A percentile compares a stretch with the other conserved stretches of the same genome.
These are phyloP conservation scores for Wickerhamomyces canadensis DNA, from an alignment of 805 yeast species.

Conservation along the genomic window DNA sequence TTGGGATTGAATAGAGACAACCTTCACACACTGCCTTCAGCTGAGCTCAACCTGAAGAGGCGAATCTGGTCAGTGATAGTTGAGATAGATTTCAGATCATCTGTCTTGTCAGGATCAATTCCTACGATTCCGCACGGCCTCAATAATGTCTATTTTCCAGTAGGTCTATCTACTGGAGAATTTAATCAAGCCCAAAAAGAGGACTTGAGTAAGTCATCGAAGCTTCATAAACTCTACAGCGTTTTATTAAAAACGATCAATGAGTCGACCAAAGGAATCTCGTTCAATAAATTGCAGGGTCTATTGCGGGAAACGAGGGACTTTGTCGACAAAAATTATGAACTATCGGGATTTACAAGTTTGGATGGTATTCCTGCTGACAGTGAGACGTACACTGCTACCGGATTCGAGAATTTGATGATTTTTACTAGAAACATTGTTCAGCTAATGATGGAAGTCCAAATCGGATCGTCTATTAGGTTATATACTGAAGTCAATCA, in stretches of 20 bases:
- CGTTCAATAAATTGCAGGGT: no score
- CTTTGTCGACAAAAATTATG: conserved; percentile 10
- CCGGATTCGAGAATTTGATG: conserved; percentile 6
- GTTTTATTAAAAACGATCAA: conserved; percentile 9
- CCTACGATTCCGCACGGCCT: conserved; percentile 6
- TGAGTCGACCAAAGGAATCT: no score
- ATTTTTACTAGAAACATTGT: neutral
- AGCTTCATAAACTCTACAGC: conserved; percentile 5
- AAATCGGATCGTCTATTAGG: conserved; percentile 8
- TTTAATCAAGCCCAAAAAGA: conserved; percentile 12
- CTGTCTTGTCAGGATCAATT: conserved; percentile 11
- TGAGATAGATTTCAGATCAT: conserved; percentile 8
- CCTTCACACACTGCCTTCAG: no score
- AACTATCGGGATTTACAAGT: neutral
- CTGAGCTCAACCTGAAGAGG: conserved; percentile 15
- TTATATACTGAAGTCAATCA: conserved; percentile 12
- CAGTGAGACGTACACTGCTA: conserved; percentile 4
- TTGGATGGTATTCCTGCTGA: no score
- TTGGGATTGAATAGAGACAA: conserved; percentile 44
- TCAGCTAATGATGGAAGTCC: neutral
- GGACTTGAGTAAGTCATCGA: conserved; percentile 1
- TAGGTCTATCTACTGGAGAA: conserved; percentile 7
- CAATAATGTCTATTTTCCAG: conserved; percentile 14
- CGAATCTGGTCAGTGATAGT: conserved; percentile 15
- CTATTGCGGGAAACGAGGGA: conserved; percentile 6